Base-by-base conservation (phyloP, 2,329 filamentous ascomycete species). In the Trematosphaeria pertusa region DNA sequence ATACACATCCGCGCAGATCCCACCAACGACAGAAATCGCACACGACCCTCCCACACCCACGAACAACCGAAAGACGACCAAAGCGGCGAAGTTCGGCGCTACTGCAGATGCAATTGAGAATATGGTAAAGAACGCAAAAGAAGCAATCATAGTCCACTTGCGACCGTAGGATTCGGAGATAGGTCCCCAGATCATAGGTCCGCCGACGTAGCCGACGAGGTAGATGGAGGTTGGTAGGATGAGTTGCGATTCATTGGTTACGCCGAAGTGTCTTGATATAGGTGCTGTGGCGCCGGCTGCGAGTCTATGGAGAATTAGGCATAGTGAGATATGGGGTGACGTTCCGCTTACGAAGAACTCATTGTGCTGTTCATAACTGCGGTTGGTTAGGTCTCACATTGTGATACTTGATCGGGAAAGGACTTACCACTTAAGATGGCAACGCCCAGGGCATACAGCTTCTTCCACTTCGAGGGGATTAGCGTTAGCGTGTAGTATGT, bases 1-100 rank as follows among this genome's bases (percentile, higher is more conserved):
- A 59, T 83, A 89, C 5, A 88, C 76, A 67, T 89, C 87, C 11
- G 87, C 86, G 53, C 87, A 79, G 8, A 88, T 81, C 0, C 80
- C 70, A 68, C 82, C 59, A 0, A 86, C 81, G 6, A 88, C 79
- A 18, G 82, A 80, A 37, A 88, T 84, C 0, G 77, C 75, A 46
- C 73, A 75, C 19, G 70, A 74, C 1, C 75, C 75, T 11, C 70
- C 73, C 3, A 78, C 64, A 1, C 77, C 77, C 1, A 70, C 69
- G 1, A 79, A 50, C 9, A 77, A 57, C 9, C 77, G 62, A 48
- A 79, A 76, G 2, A 78, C 54, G 4, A 78, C 70, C 7, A 79
- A 56, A 0, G 71, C 70, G 2, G 73, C 64, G 43, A 75, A 78
- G 21, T 69, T 76, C 2, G 74, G 74, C 2, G 75, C 67, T 3